Conservation (phyloP, 2,329 filamentous ascomycete genomes). For the Phialophora expanda region DNA sequence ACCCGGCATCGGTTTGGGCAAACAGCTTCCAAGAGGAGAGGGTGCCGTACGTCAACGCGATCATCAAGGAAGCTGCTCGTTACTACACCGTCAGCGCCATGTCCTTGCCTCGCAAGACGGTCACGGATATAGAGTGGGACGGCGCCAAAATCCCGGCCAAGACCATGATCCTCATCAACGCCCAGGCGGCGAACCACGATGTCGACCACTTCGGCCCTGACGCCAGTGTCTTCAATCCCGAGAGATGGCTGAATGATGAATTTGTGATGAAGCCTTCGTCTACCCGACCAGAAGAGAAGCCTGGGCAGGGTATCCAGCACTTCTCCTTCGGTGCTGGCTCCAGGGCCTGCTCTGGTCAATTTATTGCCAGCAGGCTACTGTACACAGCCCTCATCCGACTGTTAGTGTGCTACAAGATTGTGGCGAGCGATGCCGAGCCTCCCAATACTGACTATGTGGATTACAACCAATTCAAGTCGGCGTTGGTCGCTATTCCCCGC, state of each 20-base stretch:
- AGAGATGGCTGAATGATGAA: constrained; percentile 64
- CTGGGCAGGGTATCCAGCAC: constrained; percentile 57
- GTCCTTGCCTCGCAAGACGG: constrained; percentile 69
- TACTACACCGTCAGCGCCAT: constrained; percentile 78
- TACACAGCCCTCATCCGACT: constrained; percentile 61
- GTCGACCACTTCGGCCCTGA: constrained; percentile 62
- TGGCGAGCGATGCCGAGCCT: constrained; percentile 55
- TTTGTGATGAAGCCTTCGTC: constrained; percentile 40
- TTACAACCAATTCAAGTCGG: constrained; percentile 65
- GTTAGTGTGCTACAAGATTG: constrained; percentile 60
- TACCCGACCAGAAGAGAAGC: constrained; percentile 50
- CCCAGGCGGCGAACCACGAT: constrained; percentile 73
- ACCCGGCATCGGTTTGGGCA: constrained; percentile 68
- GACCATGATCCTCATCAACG: constrained; percentile 77
- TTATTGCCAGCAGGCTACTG: constrained; percentile 62
- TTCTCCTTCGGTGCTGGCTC: constrained; percentile 64
- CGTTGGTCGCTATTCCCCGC: constrained; percentile 64
- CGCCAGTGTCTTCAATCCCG: constrained; percentile 64
- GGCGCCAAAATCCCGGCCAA: constrained; percentile 70
- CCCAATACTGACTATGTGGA: constrained; percentile 68
- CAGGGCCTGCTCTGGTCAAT: constrained; percentile 63
- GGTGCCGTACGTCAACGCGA: constrained; percentile 71
- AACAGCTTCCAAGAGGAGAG: constrained; percentile 71
- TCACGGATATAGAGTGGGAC: constrained; percentile 70
- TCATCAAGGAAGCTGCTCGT: constrained; percentile 74